These are phyloP conservation scores for Acrocalymma vagum DNA, from an alignment of 2,329 filamentous ascomycete species.

Conservation along the genomic window DNA sequence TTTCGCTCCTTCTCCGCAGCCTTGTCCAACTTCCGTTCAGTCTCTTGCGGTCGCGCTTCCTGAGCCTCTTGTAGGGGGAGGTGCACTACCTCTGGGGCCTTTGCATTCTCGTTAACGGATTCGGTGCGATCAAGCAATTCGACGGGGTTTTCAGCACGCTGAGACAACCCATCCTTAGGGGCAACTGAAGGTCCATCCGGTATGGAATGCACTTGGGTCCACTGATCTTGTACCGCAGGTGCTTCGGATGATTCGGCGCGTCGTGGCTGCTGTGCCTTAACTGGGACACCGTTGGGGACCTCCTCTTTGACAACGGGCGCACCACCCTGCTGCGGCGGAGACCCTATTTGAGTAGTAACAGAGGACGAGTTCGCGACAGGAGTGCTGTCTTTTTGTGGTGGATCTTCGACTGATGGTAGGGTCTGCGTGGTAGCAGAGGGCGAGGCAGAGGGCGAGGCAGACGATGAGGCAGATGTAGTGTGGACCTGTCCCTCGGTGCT, in stretches of 20 bases:
- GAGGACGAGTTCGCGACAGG: slow-evolving; percentile 17
- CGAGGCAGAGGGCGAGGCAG: too few species aligned
- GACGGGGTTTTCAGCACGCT: slow-evolving; percentile 40
- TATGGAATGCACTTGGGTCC: slow-evolving; percentile 4
- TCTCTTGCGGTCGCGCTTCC: slow-evolving; percentile 55
- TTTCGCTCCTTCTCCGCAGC: slow-evolving; percentile 46
- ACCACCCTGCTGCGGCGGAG: slow-evolving; percentile 12
- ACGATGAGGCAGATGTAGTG: slow-evolving; percentile 44
- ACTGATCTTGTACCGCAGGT: slow-evolving; percentile 21
- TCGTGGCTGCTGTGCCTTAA: slow-evolving; percentile 9
- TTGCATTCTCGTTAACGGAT: slow-evolving; percentile 23
- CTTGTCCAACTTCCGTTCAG: slow-evolving; percentile 48
- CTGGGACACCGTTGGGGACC: slow-evolving; percentile 16
- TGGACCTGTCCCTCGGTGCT: slow-evolving; percentile 44
- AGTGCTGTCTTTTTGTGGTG: slow-evolving; percentile 21
- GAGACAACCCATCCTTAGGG: slow-evolving; percentile 32
- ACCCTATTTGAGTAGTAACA: slow-evolving; percentile 14
- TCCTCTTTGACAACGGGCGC: slow-evolving; percentile 23
- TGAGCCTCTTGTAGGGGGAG: slow-evolving; percentile 60
- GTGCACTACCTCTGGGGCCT: slow-evolving; percentile 51
- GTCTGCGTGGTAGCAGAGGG: slow-evolving; percentile 37
- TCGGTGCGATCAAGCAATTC: slow-evolving; percentile 5
- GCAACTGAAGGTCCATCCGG: slow-evolving; percentile 30
- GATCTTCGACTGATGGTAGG: slow-evolving; percentile 26
- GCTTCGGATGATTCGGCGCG: slow-evolving; percentile 12